Base-by-base conservation (phyloP, 2,329 filamentous ascomycete species). In the Periconia digitata region DNA sequence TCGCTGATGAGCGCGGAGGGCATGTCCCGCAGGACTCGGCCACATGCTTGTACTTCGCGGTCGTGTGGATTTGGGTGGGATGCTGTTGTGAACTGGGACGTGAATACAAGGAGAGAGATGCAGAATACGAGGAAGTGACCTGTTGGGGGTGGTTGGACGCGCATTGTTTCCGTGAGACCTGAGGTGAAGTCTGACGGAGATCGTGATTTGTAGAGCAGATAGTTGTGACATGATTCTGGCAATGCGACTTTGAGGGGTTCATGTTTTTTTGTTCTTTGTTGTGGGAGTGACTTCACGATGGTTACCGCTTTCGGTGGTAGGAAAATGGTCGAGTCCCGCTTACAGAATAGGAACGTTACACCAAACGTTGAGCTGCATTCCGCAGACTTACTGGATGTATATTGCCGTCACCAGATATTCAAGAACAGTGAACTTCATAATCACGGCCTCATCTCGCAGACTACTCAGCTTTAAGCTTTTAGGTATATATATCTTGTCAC, bases 261-360 rank as follows among this genome's bases (percentile, higher is more conserved):
- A 32, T n/a, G n/a, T 5, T 32, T 32, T 32, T 5, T 32, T 3
- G 3, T 27, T 23, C n/a, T 43, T 8, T 38, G 8, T 17, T 17
- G 6, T 2, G 12, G 16, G 6, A 20, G 29, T 18, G 21, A 13
- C 13, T 41, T 23, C 36, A 45, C 36, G 23, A 46, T 46, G 37
- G n/a, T 41, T 44, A 21, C 48, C 44, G 48, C 43, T 50, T 50
- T 50, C 48, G 40, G 17, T 27, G 24, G 15, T 41, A 37, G 20
- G 17, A 36, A 12, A 12, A 32, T 32, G 27, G 27, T 43, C 29
- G 20, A 43, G 44, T 46, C 46, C 48, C 48, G 15, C 3, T 40
- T 17, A 10, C 18, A n/a, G 8, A 24, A 13, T 35, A n/a, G 24
- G n/a, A 2, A 22, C 21, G 44, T 44, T 23, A 39, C 40, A 47